phyloP scores from a whole-genome alignment of 257 asterid genomes.

The Solanum sejunctum region DNA sequence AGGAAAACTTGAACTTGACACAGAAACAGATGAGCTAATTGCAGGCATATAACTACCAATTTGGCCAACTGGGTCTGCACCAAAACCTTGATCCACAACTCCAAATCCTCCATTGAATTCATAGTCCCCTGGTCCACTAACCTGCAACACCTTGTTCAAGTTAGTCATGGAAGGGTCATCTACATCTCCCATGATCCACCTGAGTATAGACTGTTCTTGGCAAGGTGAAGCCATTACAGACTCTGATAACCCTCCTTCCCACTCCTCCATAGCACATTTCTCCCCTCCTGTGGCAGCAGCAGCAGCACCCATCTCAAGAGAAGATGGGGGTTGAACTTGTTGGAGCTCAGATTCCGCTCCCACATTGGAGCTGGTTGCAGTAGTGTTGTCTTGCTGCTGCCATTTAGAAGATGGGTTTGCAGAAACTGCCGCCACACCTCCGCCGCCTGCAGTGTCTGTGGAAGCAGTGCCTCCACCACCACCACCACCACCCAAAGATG shows the following conservation, averaged over 20 bases:
- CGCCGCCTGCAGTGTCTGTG: constrained; percentile 41
- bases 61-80: constrained; percentile 18
- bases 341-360: constrained; percentile 42
- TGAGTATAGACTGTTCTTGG: constrained; percentile 63
- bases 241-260: constrained; percentile 82
- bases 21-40: constrained; percentile 12
- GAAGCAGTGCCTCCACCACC: constrained; percentile 45
- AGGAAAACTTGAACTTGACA: constrained; percentile 12
- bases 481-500: constrained; percentile 48
- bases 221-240: constrained; percentile 50
- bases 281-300: constrained; percentile 24
- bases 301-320: constrained; percentile 34
- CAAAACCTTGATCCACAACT: constrained; percentile 62
- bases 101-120: constrained; percentile 48
- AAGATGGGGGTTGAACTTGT: constrained; percentile 46
- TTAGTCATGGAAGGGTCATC: constrained; percentile 68
- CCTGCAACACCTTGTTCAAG: constrained; percentile 44
- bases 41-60: constrained; percentile 27
- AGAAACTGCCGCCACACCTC: constrained; percentile 74
- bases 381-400: constrained; percentile 55
- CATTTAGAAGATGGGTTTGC: constrained; percentile 64
- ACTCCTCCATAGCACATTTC: constrained; percentile 62
- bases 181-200: constrained; percentile 92
- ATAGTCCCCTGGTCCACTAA: constrained; percentile 39
- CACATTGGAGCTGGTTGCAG: constrained; percentile 70